phyloP scores from a whole-genome alignment of 163 green algal species.

The Scenedesmus sp. region DNA sequence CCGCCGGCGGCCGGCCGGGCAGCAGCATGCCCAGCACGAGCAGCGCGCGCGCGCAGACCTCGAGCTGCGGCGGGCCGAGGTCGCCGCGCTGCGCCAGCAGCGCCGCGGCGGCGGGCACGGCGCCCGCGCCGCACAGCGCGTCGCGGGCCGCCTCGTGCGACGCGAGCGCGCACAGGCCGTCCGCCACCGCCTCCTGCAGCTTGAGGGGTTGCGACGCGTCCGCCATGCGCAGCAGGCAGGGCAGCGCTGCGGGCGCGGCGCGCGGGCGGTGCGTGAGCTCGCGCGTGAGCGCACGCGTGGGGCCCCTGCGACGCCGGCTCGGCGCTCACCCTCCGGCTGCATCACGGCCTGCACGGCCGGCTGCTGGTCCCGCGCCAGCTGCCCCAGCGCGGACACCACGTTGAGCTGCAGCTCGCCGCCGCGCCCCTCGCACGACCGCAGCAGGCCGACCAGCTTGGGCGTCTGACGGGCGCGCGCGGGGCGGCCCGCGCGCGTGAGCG shows the following conservation, averaged over 20 bases:
- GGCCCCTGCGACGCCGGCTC: neutral
- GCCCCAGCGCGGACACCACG: constrained; percentile 33
- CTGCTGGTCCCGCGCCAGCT: constrained; percentile 33
- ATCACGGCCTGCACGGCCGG: neutral
- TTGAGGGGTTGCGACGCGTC: neutral
- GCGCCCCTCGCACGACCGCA: constrained; percentile 2
- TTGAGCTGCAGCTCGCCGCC: constrained; percentile 40
- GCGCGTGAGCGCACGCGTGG: too few relatives aligned
- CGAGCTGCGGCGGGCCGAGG: constrained; percentile 22
- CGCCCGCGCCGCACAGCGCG: constrained; percentile 23
- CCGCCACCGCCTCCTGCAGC: constrained; percentile 37
- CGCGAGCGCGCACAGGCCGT: constrained; percentile 36
- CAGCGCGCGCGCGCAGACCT: constrained; percentile 29
- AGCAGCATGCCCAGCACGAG: constrained; percentile 44
- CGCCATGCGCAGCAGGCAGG: constrained; percentile 15
- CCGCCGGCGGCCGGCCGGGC: neutral
- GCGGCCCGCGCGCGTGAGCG: neutral
- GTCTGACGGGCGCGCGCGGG: constrained; percentile 4
- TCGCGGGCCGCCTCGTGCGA: constrained; percentile 5
- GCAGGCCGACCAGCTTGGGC: neutral
- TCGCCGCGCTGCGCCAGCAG: neutral
- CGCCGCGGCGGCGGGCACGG: neutral
- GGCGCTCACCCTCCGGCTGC: constrained; percentile 9
- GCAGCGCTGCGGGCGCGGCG: constrained; percentile 7
- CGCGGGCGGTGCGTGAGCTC: neutral